Evolutionary conservation across 2,329 filamentous ascomycete species (phyloP).

Genomic region (Xylaria sp.): DNA sequence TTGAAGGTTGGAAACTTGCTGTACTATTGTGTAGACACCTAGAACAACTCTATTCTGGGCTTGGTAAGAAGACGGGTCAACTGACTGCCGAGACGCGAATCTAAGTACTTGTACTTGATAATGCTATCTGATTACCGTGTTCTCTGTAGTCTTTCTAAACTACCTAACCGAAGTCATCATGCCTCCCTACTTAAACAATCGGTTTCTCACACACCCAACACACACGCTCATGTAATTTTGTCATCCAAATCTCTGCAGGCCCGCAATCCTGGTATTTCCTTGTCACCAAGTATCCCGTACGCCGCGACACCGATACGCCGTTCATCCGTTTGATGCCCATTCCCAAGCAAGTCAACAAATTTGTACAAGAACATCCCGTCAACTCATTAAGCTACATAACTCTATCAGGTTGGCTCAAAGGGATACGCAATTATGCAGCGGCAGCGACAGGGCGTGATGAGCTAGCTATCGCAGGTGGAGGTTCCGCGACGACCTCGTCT

Average conservation of each 20-base stretch:
- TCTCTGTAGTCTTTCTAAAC: constrained; percentile 29
- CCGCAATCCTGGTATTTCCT: constrained; percentile 51
- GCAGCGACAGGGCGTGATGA: constrained; percentile 49
- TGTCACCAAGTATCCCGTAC: constrained; percentile 42
- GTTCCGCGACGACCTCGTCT: constrained; percentile 52
- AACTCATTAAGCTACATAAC: constrained; percentile 39
- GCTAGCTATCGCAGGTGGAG: constrained; percentile 51
- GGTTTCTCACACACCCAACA: constrained; percentile 27
- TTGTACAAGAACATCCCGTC: constrained; percentile 51
- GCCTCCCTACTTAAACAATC: constrained; percentile 22
- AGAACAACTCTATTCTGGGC: not conserved
- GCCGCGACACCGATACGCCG: constrained; percentile 46
- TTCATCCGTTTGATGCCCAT: constrained; percentile 44
- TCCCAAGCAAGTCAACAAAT: constrained; percentile 47
- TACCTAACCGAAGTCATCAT: constrained; percentile 31
- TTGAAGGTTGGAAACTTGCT: not conserved
- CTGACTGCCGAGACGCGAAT: not conserved
- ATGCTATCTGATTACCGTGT: constrained; percentile 11
- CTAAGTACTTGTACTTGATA: not conserved
- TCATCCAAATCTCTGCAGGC: constrained; percentile 43
- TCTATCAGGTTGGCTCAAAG: constrained; percentile 22
- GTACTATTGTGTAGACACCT: not conserved
- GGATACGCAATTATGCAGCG: constrained; percentile 43
- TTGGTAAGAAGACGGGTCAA: not conserved
- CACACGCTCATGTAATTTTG: constrained; percentile 45